phyloP scores from a whole-genome alignment of 2,329 filamentous ascomycete species.

The Daldinia sp. region DNA sequence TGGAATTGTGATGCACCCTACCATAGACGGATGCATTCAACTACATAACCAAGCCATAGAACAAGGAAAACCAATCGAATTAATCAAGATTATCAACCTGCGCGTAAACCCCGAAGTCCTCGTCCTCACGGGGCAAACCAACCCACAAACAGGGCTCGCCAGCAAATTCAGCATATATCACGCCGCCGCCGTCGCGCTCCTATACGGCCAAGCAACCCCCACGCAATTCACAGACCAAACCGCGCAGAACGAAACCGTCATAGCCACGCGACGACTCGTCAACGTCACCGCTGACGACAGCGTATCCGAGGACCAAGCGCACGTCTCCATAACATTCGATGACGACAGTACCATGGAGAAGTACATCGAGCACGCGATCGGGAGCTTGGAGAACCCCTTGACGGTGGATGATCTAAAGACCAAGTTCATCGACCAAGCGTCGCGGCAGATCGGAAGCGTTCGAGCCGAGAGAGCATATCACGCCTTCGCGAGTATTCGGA shows the following conservation, averaged over 20 bases:
- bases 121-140: conserved; percentile 60
- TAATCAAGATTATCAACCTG: conserved; percentile 52
- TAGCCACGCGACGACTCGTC: conserved; percentile 55
- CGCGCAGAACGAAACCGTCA: conserved; percentile 53
- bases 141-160: conserved; percentile 58
- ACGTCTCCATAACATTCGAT: conserved; percentile 46
- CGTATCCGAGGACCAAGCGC: conserved; percentile 53
- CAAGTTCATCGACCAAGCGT: conserved; percentile 60
- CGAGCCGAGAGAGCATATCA: conserved; percentile 48
- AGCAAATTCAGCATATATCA: conserved; percentile 65
- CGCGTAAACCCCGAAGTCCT: conserved; percentile 61
- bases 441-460: conserved; percentile 51
- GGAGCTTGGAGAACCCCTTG: conserved; percentile 58
- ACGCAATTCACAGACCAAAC: conserved; percentile 59
- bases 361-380: conserved; percentile 59
- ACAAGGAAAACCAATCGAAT: conserved; percentile 42
- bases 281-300: conserved; percentile 52
- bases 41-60: conserved; percentile 51
- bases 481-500: conserved; percentile 45
- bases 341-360: conserved; percentile 52
- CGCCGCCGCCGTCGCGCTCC: conserved; percentile 58
- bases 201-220: conserved; percentile 60
- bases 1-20: conserved; percentile 64
- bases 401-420: conserved; percentile 53
- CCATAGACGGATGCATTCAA: conserved; percentile 61